phyloP scores from a whole-genome alignment of 345 rosid genomes.

The Aurinia saxatilis region DNA sequence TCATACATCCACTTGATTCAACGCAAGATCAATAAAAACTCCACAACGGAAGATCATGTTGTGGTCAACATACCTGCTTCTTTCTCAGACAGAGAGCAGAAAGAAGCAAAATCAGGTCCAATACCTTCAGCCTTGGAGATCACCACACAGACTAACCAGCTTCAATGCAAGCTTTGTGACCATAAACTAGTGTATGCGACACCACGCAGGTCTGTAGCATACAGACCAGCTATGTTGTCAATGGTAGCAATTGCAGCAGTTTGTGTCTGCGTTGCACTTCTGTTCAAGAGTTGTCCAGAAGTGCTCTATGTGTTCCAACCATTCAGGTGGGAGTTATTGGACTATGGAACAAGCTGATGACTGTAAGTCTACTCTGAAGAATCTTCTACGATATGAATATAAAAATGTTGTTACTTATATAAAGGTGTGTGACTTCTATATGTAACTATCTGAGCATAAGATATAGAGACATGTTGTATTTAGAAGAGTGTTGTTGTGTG shows the following conservation, averaged over 20 bases:
- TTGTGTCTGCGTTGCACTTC: conserved; percentile 93
- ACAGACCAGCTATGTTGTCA: conserved; percentile 95
- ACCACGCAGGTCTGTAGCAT: conserved; percentile 48
- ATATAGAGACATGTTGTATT: conserved; percentile 20
- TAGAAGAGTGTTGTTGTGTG: conserved; percentile 22
- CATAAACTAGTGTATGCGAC: conserved; percentile 46
- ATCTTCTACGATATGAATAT: conserved; percentile 10
- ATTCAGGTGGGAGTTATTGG: conserved; percentile 95
- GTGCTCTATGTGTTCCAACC: conserved; percentile 85
- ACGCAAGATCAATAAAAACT: conserved; percentile 58
- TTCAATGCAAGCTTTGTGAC: conserved; percentile 63
- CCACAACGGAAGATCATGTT: conserved; percentile 41
- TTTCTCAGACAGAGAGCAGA: conserved; percentile 18
- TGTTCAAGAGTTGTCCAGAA: conserved; percentile 94
- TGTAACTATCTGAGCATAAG: conserved; percentile 27
- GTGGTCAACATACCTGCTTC: conserved; percentile 50
- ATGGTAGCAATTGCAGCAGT: conserved; percentile 98
- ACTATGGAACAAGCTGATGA: conserved; percentile 67
- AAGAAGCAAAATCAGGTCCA: conserved; percentile 40
- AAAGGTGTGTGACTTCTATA: conserved; percentile 21
- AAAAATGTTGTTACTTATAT: conserved; percentile 7
- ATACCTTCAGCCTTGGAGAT: conserved; percentile 51
- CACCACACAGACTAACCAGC: conserved; percentile 28
- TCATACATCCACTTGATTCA: conserved; percentile 89
- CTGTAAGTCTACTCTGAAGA: conserved; percentile 1